A percentile compares a stretch with the other conserved stretches of the same genome.
phyloP scores from a whole-genome alignment of 106 monocot species.

The Dendrobium huoshanense region DNA sequence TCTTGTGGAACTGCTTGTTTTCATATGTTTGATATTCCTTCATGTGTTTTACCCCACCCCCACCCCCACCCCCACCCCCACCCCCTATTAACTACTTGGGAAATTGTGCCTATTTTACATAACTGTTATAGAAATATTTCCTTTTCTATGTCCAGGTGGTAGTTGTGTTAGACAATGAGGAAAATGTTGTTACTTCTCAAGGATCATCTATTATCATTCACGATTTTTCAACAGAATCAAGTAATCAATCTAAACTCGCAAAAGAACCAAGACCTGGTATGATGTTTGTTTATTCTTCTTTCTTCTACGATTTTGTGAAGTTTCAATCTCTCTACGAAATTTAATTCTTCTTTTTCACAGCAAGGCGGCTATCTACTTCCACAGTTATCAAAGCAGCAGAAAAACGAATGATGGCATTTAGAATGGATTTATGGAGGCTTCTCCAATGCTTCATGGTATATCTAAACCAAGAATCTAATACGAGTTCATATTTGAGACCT shows the following conservation, averaged over 20 bases:
- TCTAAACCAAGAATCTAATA: neutral
- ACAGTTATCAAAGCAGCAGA: slow-evolving; percentile 33
- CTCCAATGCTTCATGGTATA: slow-evolving; percentile 39
- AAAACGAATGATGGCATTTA: slow-evolving; percentile 45
- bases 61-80: neutral
- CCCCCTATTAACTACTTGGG: neutral
- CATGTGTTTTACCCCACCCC: neutral
- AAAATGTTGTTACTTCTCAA: slow-evolving; percentile 16
- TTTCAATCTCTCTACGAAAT: neutral
- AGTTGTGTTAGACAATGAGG: slow-evolving; percentile 24
- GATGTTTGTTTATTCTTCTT: neutral
- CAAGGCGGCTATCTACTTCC: slow-evolving; percentile 20
- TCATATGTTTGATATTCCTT: neutral
- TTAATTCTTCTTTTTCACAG: slow-evolving; percentile 20
- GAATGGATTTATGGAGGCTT: slow-evolving; percentile 32
- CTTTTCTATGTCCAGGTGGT: slow-evolving; percentile 19
- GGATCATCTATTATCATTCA: slow-evolving; percentile 37
- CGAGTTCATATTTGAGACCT: neutral
- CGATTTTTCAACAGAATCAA: slow-evolving; percentile 14
- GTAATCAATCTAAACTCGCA: slow-evolving; percentile 6
- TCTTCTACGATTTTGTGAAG: neutral
- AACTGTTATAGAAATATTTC: neutral
- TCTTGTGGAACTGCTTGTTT: neutral
- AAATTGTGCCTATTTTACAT: neutral
- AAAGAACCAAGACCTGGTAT: slow-evolving; percentile 17